These are phyloP conservation scores for Clavispora asparagi DNA, from an alignment of 805 yeast species.

Conservation along the genomic window DNA sequence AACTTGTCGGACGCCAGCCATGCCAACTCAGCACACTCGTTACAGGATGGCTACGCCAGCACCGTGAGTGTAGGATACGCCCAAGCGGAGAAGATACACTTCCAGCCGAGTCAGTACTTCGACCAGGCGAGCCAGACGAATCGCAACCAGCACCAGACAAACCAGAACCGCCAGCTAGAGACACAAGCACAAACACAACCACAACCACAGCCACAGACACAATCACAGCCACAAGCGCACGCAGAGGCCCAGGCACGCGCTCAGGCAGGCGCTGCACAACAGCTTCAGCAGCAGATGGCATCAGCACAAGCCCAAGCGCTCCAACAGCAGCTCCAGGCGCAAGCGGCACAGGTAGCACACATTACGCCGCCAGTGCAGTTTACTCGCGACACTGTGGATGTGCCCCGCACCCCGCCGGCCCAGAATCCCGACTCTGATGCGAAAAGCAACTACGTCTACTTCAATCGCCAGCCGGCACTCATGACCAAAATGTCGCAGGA, in stretches of 20 bases:
- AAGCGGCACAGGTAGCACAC: neutral
- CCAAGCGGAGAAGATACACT: neutral
- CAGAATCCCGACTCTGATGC: conserved; percentile 2
- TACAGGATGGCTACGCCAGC: conserved; percentile 1
- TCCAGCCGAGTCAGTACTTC: neutral
- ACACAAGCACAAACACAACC: neutral
- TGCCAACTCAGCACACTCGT: conserved; percentile 20
- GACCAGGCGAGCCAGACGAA: neutral
- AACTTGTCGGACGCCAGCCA: conserved; percentile 33
- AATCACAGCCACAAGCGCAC: neutral
- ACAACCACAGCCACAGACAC: neutral
- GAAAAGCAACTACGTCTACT: conserved; percentile 40
- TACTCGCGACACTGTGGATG: neutral
- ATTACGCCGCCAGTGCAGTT: neutral
- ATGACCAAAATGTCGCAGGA: conserved; percentile 74
- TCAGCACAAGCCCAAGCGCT: neutral
- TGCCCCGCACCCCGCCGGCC: conserved; percentile 9
- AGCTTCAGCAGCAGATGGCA: neutral
- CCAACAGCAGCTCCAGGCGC: neutral
- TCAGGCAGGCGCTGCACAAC: neutral
- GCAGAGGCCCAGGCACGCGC: neutral
- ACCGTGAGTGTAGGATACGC: neutral
- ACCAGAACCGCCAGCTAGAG: neutral
- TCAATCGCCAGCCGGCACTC: conserved; percentile 78
- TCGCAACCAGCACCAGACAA: neutral